A percentile compares a stretch with the other conserved stretches of the same genome.
Conservation (phyloP, 345 rosid species). For the Melastoma malabathricum region DNA sequence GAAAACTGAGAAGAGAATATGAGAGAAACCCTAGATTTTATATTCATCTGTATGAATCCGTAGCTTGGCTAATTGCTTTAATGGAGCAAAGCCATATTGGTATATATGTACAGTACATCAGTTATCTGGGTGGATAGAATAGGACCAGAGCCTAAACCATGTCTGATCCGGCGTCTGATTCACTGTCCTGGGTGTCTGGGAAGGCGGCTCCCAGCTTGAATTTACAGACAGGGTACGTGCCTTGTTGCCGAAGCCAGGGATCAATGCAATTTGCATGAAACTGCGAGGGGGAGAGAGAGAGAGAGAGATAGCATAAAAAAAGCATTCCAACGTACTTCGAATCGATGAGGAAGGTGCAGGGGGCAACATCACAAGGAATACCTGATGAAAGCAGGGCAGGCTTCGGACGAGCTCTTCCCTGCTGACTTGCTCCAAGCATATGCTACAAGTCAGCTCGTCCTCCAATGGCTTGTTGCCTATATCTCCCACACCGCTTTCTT, state of each 20-base stretch:
- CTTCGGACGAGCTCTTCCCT: slow-evolving; percentile 55
- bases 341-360: neutral
- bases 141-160: slow-evolving; percentile 16
- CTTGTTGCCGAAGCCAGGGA: slow-evolving; percentile 58
- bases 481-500: slow-evolving; percentile 25
- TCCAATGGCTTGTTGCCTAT: slow-evolving; percentile 24
- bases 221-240: slow-evolving; percentile 57
- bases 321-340: too few species aligned
- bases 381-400: slow-evolving; percentile 72
- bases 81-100: too few species aligned
- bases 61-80: too few species aligned
- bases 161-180: slow-evolving; percentile 35
- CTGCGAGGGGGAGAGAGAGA: slow-evolving; percentile 22
- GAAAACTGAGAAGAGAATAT: too few species aligned
- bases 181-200: slow-evolving; percentile 41
- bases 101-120: too few species aligned
- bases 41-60: too few species aligned
- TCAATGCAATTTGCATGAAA: slow-evolving; percentile 58
- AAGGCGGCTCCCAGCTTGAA: slow-evolving; percentile 28
- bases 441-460: slow-evolving; percentile 53
- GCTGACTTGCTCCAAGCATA: slow-evolving; percentile 63
- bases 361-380: slow-evolving; percentile 8
- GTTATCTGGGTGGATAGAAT: too few species aligned
- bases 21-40: too few species aligned
- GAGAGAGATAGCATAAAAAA: slow-evolving; percentile 1